Percentiles rank a stretch among this genome's conserved stretches.
phyloP scores from a whole-genome alignment of 2,329 filamentous ascomycete genomes.

The Aureobasidium sp. region DNA sequence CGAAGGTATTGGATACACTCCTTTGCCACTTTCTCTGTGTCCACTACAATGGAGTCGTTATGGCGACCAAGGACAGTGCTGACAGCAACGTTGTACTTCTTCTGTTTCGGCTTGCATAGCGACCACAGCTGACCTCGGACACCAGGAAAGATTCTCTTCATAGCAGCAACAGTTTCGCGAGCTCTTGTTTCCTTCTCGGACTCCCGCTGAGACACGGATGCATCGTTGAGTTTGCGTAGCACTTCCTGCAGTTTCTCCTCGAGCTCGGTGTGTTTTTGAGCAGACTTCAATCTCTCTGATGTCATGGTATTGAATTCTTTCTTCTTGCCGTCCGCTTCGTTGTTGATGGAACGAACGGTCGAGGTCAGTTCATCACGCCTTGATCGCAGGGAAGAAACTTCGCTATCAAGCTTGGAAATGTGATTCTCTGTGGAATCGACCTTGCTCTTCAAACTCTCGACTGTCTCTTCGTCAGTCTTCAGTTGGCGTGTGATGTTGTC shows the following conservation, averaged over 20 bases:
- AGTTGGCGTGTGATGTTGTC: conserved; percentile 82
- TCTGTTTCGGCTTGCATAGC: conserved; percentile 92
- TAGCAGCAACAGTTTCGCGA: conserved; percentile 74
- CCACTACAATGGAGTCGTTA: conserved; percentile 90
- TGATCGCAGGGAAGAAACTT: conserved; percentile 62
- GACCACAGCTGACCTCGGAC: conserved; percentile 87
- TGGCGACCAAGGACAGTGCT: conserved; percentile 86
- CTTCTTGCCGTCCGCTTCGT: conserved; percentile 81
- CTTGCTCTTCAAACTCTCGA: conserved; percentile 81
- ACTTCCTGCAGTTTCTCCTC: conserved; percentile 87
- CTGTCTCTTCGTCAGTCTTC: conserved; percentile 85
- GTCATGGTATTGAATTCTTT: conserved; percentile 81
- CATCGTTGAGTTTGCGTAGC: conserved; percentile 72
- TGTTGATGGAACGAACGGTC: conserved; percentile 56
- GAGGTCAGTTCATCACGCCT: conserved; percentile 58
- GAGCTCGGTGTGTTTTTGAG: conserved; percentile 76
- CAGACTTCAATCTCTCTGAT: conserved; percentile 73
- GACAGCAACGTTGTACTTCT: conserved; percentile 90
- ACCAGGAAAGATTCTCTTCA: conserved; percentile 87
- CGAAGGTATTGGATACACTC: conserved; percentile 94
- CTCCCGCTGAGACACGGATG: conserved; percentile 77
- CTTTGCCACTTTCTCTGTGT: conserved; percentile 87
- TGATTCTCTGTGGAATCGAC: conserved; percentile 71
- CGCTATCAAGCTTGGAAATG: conserved; percentile 65
- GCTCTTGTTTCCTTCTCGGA: conserved; percentile 72